Percentiles rank a stretch among this genome's conserved stretches.
These are phyloP conservation scores for Neopestalotiopsis sp. DNA, from an alignment of 2,329 filamentous ascomycete species.

Conservation along the genomic window DNA sequence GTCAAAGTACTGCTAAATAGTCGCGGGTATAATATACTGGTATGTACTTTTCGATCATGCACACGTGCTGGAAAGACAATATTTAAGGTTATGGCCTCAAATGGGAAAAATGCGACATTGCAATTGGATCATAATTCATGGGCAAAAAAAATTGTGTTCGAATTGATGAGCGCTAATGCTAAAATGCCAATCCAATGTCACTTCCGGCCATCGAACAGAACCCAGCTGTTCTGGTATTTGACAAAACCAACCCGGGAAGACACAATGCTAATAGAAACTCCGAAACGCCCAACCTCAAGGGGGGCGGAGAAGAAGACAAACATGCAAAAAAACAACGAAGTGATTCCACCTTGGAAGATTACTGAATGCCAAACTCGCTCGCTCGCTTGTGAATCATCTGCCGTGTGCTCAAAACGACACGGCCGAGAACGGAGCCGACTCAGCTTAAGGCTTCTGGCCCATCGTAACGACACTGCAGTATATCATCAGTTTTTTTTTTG, in stretches of 20 bases:
- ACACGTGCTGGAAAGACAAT: no score
- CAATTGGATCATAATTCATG: not conserved
- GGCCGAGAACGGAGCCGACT: not conserved
- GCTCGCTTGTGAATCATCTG: not conserved
- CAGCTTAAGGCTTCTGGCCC: constrained; percentile 15
- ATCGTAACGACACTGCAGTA: constrained; percentile 15
- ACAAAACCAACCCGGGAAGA: not conserved
- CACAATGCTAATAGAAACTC: constrained; percentile 2
- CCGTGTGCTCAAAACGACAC: not conserved
- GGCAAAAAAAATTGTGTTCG: not conserved
- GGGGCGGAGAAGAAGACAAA: not conserved
- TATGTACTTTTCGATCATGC: not conserved
- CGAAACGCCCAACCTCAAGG: not conserved
- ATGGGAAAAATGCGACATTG: no score
- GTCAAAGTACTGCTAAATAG: not conserved
- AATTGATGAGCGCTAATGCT: not conserved
- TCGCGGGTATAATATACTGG: not conserved
- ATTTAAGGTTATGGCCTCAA: no score
- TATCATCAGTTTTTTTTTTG: not conserved
- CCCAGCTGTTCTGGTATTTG: not conserved
- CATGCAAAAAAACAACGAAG: not conserved
- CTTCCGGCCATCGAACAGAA: not conserved
- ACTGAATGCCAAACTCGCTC: not conserved
- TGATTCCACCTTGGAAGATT: not conserved
- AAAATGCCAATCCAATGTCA: not conserved